These are phyloP conservation scores for Cladorrhinum sp. DNA, from an alignment of 2,329 filamentous ascomycete genomes.

Conservation along the genomic window DNA sequence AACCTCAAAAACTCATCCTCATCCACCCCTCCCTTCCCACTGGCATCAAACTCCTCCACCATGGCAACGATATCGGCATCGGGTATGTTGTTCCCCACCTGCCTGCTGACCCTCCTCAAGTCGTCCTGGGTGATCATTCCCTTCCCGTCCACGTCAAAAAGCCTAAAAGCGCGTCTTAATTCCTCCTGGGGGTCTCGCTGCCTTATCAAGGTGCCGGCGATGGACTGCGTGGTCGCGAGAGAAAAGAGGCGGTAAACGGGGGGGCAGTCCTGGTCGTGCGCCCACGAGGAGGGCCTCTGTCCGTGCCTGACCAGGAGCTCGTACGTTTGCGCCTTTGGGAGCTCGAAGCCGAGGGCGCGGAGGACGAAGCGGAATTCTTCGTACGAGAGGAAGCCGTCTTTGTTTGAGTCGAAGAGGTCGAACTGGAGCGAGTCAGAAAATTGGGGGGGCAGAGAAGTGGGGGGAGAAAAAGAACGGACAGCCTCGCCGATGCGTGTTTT, in stretches of 20 bases:
- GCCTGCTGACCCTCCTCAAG: slow-evolving; percentile 79
- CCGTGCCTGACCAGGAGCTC: slow-evolving; percentile 78
- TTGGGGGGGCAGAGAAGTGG: slow-evolving; percentile 12
- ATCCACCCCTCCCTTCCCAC: slow-evolving; percentile 79
- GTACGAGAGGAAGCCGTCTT: slow-evolving; percentile 91
- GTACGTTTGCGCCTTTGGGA: slow-evolving; percentile 82
- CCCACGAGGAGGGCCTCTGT: slow-evolving; percentile 62
- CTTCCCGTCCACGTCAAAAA: slow-evolving; percentile 92
- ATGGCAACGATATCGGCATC: slow-evolving; percentile 91
- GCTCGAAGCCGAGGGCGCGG: slow-evolving; percentile 90
- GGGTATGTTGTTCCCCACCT: slow-evolving; percentile 87
- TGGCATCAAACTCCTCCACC: slow-evolving; percentile 97
- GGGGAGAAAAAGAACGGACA: slow-evolving; percentile 49
- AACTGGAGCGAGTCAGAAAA: slow-evolving; percentile 54
- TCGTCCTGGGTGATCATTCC: slow-evolving; percentile 88
- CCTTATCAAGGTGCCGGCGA: slow-evolving; percentile 77
- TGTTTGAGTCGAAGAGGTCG: slow-evolving; percentile 93
- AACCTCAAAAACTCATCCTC: slow-evolving; percentile 67
- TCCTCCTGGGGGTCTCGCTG: slow-evolving; percentile 86
- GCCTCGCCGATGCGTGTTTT: slow-evolving; percentile 91
- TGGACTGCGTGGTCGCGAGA: slow-evolving; percentile 67
- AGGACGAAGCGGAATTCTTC: slow-evolving; percentile 97
- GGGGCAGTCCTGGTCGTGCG: slow-evolving; percentile 49
- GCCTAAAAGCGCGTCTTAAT: slow-evolving; percentile 82
- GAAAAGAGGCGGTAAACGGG: slow-evolving; percentile 70